Percentiles rank a stretch among this genome's conserved stretches.
Conservation (phyloP, 495 filamentous ascomycete genomes). For the Aspergillus carlsbadensis region DNA sequence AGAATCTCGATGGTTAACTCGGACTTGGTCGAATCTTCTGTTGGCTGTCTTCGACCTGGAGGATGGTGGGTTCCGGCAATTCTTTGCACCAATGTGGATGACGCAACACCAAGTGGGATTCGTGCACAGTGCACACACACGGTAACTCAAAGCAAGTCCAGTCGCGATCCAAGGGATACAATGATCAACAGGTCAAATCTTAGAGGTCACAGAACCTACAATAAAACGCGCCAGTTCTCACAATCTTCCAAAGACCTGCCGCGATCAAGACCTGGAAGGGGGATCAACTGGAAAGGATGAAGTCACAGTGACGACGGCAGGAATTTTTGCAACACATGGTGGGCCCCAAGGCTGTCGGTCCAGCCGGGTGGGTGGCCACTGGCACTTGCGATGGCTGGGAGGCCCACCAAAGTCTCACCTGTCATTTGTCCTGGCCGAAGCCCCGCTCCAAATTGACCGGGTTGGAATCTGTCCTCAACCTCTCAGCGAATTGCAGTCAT, state of each 20-base stretch:
- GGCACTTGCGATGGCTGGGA: conserved; percentile 21
- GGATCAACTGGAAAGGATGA: conserved; percentile 21
- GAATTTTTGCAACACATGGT: conserved; percentile 22
- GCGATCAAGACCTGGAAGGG: neutral
- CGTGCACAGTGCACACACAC: neutral
- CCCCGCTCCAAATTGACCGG: conserved; percentile 7
- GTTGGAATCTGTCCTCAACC: conserved; percentile 8
- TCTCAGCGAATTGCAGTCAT: conserved; percentile 9
- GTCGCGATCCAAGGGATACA: neutral
- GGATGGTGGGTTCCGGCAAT: conserved; percentile 25
- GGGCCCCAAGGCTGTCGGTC: conserved; percentile 14
- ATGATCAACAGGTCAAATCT: conserved; percentile 2
- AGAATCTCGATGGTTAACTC: conserved; percentile 15
- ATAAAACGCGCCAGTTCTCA: neutral
- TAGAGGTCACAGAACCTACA: neutral
- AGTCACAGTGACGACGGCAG: conserved; percentile 42
- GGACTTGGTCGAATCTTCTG: conserved; percentile 9
- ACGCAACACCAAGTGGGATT: conserved; percentile 8
- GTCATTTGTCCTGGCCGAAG: conserved; percentile 23
- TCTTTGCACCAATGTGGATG: conserved; percentile 24
- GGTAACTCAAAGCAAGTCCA: conserved; percentile 1
- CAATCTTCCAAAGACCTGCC: conserved; percentile 10
- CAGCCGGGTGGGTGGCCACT: conserved; percentile 21
- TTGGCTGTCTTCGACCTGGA: conserved; percentile 21
- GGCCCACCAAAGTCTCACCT: conserved; percentile 22